These are phyloP conservation scores for Trametes cinnabarina DNA, from an alignment of 768 basidiomycete species.

Conservation along the genomic window DNA sequence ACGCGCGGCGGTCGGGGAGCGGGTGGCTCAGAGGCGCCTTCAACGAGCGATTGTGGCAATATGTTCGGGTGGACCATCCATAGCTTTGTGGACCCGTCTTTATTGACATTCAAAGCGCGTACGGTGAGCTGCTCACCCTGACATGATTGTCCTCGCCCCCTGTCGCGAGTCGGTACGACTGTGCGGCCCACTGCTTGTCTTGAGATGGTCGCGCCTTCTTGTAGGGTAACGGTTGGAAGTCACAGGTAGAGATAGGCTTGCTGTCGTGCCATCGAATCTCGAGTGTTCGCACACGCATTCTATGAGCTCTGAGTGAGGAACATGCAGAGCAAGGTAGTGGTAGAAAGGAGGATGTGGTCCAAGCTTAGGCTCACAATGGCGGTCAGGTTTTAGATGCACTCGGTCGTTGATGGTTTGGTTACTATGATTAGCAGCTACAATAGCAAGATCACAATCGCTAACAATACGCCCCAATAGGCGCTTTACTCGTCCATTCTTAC, in stretches of 20 bases:
- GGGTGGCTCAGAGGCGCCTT: constrained; percentile 35
- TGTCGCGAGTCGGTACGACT: constrained; percentile 89
- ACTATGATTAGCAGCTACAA: background rate
- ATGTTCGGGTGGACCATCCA: constrained; percentile 97
- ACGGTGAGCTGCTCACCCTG: constrained; percentile 55
- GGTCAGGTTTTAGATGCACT: background rate
- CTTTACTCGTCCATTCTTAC: too few species aligned
- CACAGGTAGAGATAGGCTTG: constrained; percentile 93
- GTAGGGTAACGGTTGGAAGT: constrained; percentile 85
- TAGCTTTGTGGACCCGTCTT: constrained; percentile 45
- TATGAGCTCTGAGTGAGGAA: background rate
- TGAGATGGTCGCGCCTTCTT: constrained; percentile 74
- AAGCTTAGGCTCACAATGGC: background rate
- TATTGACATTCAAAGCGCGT: background rate
- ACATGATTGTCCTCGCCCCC: constrained; percentile 97
- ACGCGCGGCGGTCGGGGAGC: constrained; percentile 74
- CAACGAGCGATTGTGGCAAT: constrained; percentile 57
- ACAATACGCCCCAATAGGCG: too few species aligned
- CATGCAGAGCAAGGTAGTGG: background rate
- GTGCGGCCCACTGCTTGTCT: constrained; percentile 55
- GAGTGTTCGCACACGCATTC: constrained; percentile 84
- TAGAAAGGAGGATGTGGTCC: background rate
- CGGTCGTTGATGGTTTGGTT: background rate
- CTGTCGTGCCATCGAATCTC: constrained; percentile 97
- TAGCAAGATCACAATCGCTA: too few species aligned